A percentile compares a stretch with the other conserved stretches of the same genome.
phyloP scores from a whole-genome alignment of 2,329 filamentous ascomycete genomes.

The Zarea fungicola region DNA sequence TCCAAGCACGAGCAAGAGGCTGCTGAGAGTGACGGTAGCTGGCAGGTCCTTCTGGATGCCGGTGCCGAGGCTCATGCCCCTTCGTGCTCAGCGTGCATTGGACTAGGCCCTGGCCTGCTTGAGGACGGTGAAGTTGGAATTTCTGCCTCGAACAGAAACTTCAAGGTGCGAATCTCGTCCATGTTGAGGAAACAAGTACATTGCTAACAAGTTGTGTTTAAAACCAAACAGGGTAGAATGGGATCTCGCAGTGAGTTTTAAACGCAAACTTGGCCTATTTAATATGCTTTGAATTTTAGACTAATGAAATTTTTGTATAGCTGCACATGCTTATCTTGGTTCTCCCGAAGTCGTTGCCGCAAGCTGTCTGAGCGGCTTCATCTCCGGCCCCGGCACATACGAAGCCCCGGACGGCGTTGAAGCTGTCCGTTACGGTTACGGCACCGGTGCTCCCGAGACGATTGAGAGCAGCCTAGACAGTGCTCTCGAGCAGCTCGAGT shows the following conservation, averaged over 20 bases:
- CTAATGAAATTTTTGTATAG: not conserved
- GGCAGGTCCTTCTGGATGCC: constrained; percentile 75
- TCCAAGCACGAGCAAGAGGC: constrained; percentile 70
- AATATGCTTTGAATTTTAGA: no score
- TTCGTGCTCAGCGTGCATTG: constrained; percentile 82
- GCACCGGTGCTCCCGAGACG: constrained; percentile 13
- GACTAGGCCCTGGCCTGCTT: constrained; percentile 62
- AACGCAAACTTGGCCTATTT: no score
- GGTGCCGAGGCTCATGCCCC: constrained; percentile 68
- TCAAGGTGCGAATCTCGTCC: constrained; percentile 54
- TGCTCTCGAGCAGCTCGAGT: constrained; percentile 15
- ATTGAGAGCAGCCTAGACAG: constrained; percentile 1
- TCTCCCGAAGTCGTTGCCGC: constrained; percentile 91
- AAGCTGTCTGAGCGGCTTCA: constrained; percentile 69
- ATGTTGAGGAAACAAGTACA: constrained; percentile 28
- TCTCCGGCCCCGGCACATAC: constrained; percentile 75
- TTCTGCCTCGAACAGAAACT: constrained; percentile 79
- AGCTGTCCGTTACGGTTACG: constrained; percentile 15
- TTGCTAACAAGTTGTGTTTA: not conserved
- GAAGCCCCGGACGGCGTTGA: constrained; percentile 51
- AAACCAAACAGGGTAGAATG: no score
- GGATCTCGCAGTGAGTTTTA: no score
- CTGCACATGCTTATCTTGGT: constrained; percentile 75
- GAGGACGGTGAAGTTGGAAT: constrained; percentile 86
- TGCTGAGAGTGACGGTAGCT: constrained; percentile 77